Conservation (phyloP, 139 green algal genomes). For the Tetradesmus lagerheimii region DNA sequence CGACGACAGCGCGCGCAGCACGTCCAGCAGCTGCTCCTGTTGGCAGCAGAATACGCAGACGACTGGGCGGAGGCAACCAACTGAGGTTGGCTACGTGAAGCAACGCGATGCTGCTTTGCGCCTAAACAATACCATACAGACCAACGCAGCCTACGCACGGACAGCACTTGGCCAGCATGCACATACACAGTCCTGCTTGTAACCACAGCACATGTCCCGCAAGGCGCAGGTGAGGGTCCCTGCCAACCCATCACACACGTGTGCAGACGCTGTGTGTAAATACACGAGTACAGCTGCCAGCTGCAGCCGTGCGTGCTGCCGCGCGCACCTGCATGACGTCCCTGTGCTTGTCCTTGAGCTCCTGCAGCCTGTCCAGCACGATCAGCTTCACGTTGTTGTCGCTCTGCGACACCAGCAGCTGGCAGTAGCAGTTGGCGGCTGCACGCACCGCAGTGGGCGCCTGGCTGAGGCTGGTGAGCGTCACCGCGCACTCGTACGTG, state of each 20-base stretch:
- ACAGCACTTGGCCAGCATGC: no score
- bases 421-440: conserved; percentile 97
- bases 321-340: conserved; percentile 90
- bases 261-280: no score
- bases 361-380: conserved; percentile 81
- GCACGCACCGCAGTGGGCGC: conserved; percentile 96
- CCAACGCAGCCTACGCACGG: no score
- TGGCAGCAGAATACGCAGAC: conserved; percentile 56
- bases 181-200: no score
- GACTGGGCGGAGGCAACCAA: neutral
- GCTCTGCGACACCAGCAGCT: conserved; percentile 94
- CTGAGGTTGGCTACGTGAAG: no score
- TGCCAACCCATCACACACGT: neutral
- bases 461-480: conserved; percentile 90
- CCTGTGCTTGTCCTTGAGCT: conserved; percentile 84
- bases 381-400: conserved; percentile 99
- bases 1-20: conserved; percentile 90
- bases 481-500: conserved; percentile 96
- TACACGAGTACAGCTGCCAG: neutral
- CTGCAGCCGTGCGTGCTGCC: neutral
- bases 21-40: conserved; percentile 97
- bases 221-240: no score
- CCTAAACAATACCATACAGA: no score
- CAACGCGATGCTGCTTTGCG: no score
- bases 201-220: no score